A percentile compares a stretch with the other conserved stretches of the same genome.
These are phyloP conservation scores for Dendrocalamus latiflorus DNA, from an alignment of 202 grass and related monocot species.

Conservation along the genomic window DNA sequence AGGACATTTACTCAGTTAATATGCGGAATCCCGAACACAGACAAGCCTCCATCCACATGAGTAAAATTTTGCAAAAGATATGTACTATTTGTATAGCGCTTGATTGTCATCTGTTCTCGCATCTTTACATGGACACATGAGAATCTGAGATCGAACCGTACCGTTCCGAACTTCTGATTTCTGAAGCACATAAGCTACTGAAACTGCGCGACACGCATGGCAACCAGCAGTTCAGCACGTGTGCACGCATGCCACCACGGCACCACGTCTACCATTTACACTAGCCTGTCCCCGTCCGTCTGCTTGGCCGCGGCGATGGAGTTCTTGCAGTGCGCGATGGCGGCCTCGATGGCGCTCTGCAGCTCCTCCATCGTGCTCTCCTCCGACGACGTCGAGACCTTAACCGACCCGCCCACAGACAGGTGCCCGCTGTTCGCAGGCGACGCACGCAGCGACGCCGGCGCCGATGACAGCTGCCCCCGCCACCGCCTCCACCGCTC, in stretches of 20 bases:
- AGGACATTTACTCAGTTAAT: too few relatives aligned
- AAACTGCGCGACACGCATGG: background rate
- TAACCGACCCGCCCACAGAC: conserved; percentile 51
- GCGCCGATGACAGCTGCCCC: conserved; percentile 57
- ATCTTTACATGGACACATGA: background rate
- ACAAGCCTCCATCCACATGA: background rate
- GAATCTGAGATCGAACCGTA: background rate
- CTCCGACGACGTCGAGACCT: conserved; percentile 66
- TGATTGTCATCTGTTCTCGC: background rate
- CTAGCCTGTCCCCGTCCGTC: conserved; percentile 4
- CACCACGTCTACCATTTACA: conserved; percentile 27
- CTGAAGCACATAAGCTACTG: background rate
- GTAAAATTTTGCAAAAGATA: background rate
- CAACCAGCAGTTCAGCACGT: background rate
- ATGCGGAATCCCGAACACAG: background rate
- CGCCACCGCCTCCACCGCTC: conserved; percentile 34
- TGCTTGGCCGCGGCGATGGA: conserved; percentile 47
- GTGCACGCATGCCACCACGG: background rate
- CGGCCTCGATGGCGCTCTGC: conserved; percentile 93
- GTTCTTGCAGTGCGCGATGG: conserved; percentile 98
- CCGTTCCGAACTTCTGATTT: background rate
- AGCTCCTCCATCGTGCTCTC: too few relatives aligned
- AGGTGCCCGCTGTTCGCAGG: conserved; percentile 88
- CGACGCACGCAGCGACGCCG: conserved; percentile 66
- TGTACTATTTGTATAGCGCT: background rate